phyloP scores from a whole-genome alignment of 192 early-diverging fungal genomes.

The Dissophora ornata region DNA sequence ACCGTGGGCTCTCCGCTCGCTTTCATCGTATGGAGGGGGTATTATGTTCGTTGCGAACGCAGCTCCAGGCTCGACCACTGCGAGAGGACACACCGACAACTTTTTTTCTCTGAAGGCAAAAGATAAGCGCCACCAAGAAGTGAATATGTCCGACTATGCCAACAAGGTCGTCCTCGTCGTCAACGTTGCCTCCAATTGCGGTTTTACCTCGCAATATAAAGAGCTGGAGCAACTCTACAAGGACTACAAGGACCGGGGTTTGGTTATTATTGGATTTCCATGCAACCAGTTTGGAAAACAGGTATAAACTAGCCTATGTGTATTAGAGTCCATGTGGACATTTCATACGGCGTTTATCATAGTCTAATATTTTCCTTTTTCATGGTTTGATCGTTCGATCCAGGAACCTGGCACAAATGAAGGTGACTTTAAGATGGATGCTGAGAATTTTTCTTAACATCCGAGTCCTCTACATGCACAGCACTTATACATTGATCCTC shows the following conservation, averaged over 20 bases:
- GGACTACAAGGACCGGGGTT: conserved; percentile 71
- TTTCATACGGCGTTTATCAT: too few species aligned
- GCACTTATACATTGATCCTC: too few species aligned
- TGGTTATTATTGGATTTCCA: conserved; percentile 93
- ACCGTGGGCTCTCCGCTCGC: background rate
- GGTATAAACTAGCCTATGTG: too few species aligned
- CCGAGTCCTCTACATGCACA: too few species aligned
- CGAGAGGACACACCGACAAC: conserved; percentile 10
- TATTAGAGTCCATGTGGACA: too few species aligned
- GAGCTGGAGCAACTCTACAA: conserved; percentile 76
- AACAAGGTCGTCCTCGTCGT: conserved; percentile 88
- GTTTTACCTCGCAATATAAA: conserved; percentile 82
- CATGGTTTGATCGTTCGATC: too few species aligned
- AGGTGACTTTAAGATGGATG: conserved; percentile 49
- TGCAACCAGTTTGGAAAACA: conserved; percentile 88
- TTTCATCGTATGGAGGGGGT: background rate
- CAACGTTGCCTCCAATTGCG: conserved; percentile 93
- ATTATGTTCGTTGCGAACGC: background rate
- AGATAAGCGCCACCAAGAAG: conserved; percentile 61
- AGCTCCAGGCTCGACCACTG: background rate
- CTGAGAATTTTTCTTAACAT: too few species aligned
- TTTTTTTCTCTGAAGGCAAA: conserved; percentile 65
- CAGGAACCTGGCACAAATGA: conserved; percentile 62
- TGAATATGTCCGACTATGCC: conserved; percentile 63
- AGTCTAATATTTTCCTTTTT: too few species aligned